Evolutionary conservation across 169 alveolate genomes (phyloP).

Genomic region (Miamiensis avidus): DNA sequence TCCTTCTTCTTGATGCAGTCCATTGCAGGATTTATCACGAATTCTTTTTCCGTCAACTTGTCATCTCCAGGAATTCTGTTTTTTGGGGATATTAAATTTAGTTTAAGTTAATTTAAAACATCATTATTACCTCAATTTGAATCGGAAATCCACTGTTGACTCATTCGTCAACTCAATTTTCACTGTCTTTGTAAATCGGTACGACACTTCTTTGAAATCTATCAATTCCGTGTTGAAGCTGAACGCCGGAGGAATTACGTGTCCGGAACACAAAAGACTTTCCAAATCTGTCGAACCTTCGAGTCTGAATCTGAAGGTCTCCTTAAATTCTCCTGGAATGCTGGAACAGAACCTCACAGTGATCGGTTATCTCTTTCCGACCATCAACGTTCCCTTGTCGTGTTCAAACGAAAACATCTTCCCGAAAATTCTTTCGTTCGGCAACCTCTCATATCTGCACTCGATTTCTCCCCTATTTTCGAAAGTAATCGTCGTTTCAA

Average conservation of each 20-base stretch:
- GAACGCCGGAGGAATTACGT: constrained; percentile 93
- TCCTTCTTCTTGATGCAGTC: constrained; percentile 82
- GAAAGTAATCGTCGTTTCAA: constrained; percentile 77
- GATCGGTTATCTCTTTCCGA: constrained; percentile 83
- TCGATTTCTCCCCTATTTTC: constrained; percentile 90
- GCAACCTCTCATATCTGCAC: constrained; percentile 81
- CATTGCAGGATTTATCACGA: constrained; percentile 86
- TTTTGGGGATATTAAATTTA: background rate
- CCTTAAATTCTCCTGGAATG: constrained; percentile 93
- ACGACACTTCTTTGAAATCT: constrained; percentile 90
- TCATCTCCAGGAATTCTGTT: constrained; percentile 91
- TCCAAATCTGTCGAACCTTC: constrained; percentile 89
- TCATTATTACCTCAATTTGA: constrained; percentile 52
- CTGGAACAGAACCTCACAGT: constrained; percentile 81
- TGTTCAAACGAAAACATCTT: constrained; percentile 79
- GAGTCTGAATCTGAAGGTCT: constrained; percentile 87
- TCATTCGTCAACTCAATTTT: constrained; percentile 87
- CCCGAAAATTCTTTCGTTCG: constrained; percentile 90
- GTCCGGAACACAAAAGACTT: constrained; percentile 89
- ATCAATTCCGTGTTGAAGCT: constrained; percentile 88
- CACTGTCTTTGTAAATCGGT: constrained; percentile 89
- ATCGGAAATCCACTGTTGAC: constrained; percentile 89
- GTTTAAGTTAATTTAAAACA: no score
- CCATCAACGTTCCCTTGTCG: constrained; percentile 82
- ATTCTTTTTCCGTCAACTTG: constrained; percentile 86